Evolutionary conservation across 73 alveolate genomes (phyloP), one percentile per base, ranked within the genome.

Genomic region (Symbiodinium pilosum): DNA sequence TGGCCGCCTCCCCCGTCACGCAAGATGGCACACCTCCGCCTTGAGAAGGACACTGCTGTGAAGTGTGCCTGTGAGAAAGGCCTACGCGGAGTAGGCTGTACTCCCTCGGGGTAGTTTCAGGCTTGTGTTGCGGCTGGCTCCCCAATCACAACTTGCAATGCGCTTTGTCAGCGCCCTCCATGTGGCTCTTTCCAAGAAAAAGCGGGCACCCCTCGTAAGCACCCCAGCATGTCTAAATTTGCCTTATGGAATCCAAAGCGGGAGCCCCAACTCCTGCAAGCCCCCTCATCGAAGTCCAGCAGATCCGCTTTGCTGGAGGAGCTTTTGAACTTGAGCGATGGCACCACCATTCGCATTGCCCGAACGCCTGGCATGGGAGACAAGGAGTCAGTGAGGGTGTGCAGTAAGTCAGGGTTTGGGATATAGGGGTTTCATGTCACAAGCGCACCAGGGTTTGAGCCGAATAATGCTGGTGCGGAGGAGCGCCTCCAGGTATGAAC

Each of bases 361-460:
- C 69, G 97, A 24, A 91, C 97, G 1, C 97, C 97, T 7, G 97
- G 97, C 97, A 91, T 91, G 97, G 97, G 97, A 28, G 97, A 91
- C 88, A 91, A 91, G 96, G 96, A 42, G 34, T 21, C 38, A 36
- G 38, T 12, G 20, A 52, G 20, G 28, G 69, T 9, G 69, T 20
- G 9, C 28, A 52, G 69, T 20, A 52, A 52, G n/a, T n/a, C n/a
- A n/a, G n/a, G n/a, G n/a, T n/a, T n/a, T n/a, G n/a, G n/a, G n/a
- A n/a, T n/a, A n/a, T n/a, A n/a, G n/a, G n/a, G n/a, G n/a, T n/a
- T n/a, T n/a, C n/a, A n/a, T n/a, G n/a, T n/a, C n/a, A n/a, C n/a
- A n/a, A n/a, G n/a, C n/a, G n/a, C n/a, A n/a, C n/a, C n/a, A n/a
- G n/a, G n/a, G n/a, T n/a, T n/a, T n/a, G n/a, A n/a, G n/a, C n/a